phyloP scores from a whole-genome alignment of 23 red algal genomes.

The Cyanidium caldarium region DNA sequence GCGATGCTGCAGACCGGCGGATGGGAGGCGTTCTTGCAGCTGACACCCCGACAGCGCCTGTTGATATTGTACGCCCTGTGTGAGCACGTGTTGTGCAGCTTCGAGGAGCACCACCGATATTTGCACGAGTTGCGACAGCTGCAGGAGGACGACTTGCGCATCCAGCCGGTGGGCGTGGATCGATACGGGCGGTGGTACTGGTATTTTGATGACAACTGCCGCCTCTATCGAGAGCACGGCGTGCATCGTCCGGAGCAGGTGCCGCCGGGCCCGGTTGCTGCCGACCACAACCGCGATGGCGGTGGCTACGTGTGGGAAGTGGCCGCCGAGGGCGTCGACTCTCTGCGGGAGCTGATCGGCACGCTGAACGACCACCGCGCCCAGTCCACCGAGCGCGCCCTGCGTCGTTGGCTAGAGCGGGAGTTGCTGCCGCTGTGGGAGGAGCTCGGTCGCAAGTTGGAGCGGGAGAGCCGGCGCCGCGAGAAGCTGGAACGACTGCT shows the following conservation, averaged over 20 bases:
- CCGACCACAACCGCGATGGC: too few species aligned
- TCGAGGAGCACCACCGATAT: neutral
- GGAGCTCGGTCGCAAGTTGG: neutral
- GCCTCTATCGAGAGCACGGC: neutral
- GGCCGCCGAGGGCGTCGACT: neutral
- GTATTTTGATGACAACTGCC: conserved; percentile 7
- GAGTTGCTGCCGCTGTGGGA: neutral
- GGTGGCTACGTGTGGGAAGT: neutral
- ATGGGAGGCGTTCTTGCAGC: conserved; percentile 1
- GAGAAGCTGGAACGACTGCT: neutral
- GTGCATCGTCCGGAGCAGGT: neutral
- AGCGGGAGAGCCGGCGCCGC: neutral
- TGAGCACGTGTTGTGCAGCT: neutral
- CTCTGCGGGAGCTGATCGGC: neutral
- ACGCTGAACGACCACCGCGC: neutral
- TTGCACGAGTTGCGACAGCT: conserved; percentile 1
- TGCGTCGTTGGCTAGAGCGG: neutral
- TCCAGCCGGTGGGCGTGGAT: neutral
- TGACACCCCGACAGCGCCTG: neutral
- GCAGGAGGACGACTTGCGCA: neutral
- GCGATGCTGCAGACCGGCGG: neutral
- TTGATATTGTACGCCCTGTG: conserved; percentile 2
- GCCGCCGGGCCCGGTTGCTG: neutral
- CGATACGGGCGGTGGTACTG: neutral
- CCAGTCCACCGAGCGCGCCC: neutral